phyloP scores from a whole-genome alignment of 2,329 filamentous ascomycete species.

The Apiospora arundinis region DNA sequence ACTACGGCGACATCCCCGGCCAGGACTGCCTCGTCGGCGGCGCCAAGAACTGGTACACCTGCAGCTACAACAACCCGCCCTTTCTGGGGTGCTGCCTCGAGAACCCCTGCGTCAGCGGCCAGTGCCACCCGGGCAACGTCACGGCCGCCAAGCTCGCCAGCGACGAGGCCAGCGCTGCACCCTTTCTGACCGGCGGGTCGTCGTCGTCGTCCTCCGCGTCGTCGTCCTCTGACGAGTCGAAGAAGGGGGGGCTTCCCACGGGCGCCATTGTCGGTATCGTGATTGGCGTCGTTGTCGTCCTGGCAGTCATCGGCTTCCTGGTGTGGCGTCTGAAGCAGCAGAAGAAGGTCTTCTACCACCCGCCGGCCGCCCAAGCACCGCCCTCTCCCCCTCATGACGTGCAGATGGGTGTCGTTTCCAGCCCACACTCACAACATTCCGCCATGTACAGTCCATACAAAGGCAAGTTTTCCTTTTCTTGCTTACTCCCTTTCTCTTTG shows the following conservation, averaged over 20 bases:
- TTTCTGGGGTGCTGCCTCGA: conserved; percentile 36
- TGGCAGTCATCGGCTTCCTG: conserved; percentile 1
- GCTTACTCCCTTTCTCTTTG: background rate
- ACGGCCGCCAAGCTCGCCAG: background rate
- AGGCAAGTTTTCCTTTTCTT: background rate
- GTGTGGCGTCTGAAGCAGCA: conserved; percentile 4
- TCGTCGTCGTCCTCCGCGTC: background rate
- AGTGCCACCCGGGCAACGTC: conserved; percentile 21
- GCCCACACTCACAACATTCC: background rate
- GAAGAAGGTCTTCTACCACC: conserved; percentile 5
- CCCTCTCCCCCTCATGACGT: background rate
- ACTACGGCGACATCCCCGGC: conserved; percentile 25
- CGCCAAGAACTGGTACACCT: conserved; percentile 31
- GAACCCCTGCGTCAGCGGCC: conserved; percentile 28
- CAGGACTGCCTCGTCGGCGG: conserved; percentile 26
- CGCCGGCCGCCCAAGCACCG: background rate
- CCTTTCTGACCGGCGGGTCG: conserved; percentile 20
- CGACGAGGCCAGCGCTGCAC: conserved; percentile 24
- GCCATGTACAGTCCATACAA: conserved; percentile 9
- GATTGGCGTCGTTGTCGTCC: background rate
- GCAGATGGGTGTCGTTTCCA: no score
- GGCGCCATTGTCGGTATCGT: conserved; percentile 1
- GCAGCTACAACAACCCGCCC: conserved; percentile 23
- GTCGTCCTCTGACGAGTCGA: background rate
- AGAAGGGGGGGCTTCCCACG: background rate